A percentile compares a stretch with the other conserved stretches of the same genome.
Evolutionary conservation across 1,284 basidiomycete species (phyloP).

Genomic region (Cryptococcus depauperatus): DNA sequence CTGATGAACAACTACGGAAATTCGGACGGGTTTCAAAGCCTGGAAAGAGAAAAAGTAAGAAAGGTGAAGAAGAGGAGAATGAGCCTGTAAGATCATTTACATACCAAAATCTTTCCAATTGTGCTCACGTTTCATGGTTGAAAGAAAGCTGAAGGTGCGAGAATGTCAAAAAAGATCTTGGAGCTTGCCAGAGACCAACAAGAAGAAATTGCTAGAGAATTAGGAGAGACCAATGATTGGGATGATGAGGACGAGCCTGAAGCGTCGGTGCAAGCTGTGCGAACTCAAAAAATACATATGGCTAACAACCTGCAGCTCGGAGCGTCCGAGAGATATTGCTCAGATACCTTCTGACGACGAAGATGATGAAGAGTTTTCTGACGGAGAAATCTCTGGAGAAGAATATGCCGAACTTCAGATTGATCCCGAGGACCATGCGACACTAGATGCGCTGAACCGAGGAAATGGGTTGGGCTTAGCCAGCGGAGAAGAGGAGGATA

Average conservation of each 20-base stretch:
- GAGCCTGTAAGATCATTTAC: slow-evolving; percentile 47
- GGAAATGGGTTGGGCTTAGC: slow-evolving; percentile 6
- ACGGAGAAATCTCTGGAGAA: slow-evolving; percentile 43
- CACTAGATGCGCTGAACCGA: slow-evolving; percentile 60
- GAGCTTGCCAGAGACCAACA: slow-evolving; percentile 89
- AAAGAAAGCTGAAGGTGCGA: slow-evolving; percentile 70
- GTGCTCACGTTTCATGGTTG: slow-evolving; percentile 1
- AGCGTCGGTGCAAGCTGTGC: slow-evolving; percentile 15
- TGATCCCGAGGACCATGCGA: slow-evolving; percentile 75
- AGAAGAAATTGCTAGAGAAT: slow-evolving; percentile 67
- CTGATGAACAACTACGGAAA: slow-evolving; percentile 63
- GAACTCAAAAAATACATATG: background rate
- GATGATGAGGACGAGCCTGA: slow-evolving; percentile 39
- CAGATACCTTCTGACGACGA: slow-evolving; percentile 31
- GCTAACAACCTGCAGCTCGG: slow-evolving; percentile 16
- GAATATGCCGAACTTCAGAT: slow-evolving; percentile 58
- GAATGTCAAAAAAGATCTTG: slow-evolving; percentile 81
- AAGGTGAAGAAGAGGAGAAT: slow-evolving; percentile 50
- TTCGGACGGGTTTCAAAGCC: slow-evolving; percentile 62
- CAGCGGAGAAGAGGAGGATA: slow-evolving; percentile 9
- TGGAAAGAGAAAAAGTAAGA: slow-evolving; percentile 57
- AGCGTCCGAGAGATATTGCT: slow-evolving; percentile 15
- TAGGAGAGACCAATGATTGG: slow-evolving; percentile 39
- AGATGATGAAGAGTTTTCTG: slow-evolving; percentile 38
- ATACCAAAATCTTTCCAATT: too few relatives aligned